Conservation (phyloP, 106 monocot species). For the Cymbidium sinense region DNA sequence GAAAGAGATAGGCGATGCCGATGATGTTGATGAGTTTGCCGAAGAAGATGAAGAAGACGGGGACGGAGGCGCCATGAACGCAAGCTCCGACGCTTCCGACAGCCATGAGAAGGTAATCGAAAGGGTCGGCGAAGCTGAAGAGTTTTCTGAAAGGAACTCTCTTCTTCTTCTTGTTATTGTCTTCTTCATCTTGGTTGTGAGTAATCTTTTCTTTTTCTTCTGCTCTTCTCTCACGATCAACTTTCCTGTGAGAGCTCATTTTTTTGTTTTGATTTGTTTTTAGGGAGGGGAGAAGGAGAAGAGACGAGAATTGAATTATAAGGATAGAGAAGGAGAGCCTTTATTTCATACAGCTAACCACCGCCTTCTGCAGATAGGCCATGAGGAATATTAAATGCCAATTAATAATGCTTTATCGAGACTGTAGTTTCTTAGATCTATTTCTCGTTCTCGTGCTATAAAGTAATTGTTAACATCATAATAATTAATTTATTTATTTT, state of each 20-base stretch:
- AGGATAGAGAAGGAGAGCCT: background rate
- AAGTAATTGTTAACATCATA: too few species aligned
- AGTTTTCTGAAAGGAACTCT: constrained; percentile 92
- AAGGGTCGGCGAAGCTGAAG: constrained; percentile 78
- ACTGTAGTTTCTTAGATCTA: background rate
- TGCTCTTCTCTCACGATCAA: background rate
- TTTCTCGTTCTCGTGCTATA: too few species aligned
- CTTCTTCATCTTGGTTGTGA: background rate
- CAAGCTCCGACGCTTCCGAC: constrained; percentile 78
- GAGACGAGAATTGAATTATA: too few species aligned
- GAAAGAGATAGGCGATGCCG: constrained; percentile 89
- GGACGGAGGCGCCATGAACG: constrained; percentile 90
- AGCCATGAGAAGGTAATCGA: constrained; percentile 79
- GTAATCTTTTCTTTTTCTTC: background rate
- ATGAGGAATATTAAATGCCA: background rate
- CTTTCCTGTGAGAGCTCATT: background rate
- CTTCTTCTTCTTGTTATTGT: constrained; percentile 6
- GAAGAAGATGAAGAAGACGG: constrained; percentile 98
- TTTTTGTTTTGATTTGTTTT: background rate
- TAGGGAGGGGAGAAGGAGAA: background rate
- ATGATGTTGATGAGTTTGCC: constrained; percentile 99
- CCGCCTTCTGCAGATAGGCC: background rate
- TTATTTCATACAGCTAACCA: background rate
- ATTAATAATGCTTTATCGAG: background rate
- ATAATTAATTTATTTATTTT: too few species aligned